These are phyloP conservation scores for Umbelopsis sp. DNA, from an alignment of 192 early-diverging fungal genomes.

Conservation along the genomic window DNA sequence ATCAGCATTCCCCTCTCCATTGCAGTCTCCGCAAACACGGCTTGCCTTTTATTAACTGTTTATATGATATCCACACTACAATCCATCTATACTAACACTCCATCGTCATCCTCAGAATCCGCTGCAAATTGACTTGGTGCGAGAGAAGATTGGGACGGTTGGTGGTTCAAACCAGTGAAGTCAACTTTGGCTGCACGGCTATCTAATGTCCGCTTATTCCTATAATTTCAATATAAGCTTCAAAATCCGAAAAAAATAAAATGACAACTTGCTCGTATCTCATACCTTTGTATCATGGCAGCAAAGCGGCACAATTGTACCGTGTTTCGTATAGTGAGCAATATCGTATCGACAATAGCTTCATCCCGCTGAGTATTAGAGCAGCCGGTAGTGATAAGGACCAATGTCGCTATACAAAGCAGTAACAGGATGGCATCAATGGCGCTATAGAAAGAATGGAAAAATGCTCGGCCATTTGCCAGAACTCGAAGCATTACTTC, in stretches of 20 bases:
- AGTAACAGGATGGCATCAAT: background rate
- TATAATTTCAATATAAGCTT: background rate
- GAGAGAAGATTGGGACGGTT: background rate
- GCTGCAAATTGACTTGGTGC: conserved; percentile 3
- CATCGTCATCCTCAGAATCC: conserved; percentile 14
- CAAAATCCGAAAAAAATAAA: background rate
- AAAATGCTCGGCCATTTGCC: conserved; percentile 7
- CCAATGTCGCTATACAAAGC: conserved; percentile 5
- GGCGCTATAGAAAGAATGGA: background rate
- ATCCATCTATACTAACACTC: background rate
- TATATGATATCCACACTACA: background rate
- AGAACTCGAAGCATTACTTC: background rate
- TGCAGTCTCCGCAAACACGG: background rate
- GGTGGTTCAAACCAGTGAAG: background rate
- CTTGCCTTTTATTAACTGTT: background rate
- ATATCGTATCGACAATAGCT: conserved; percentile 3
- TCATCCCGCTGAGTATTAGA: conserved; percentile 8
- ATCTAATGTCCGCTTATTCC: conserved; percentile 1
- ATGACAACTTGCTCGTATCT: too few species aligned
- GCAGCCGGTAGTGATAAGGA: conserved; percentile 3
- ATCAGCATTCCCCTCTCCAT: background rate
- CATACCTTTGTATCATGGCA: conserved; percentile 16
- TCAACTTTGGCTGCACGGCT: conserved; percentile 8
- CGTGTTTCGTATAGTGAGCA: conserved; percentile 5
- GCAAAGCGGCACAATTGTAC: background rate